Evolutionary conservation across 345 rosid species (phyloP), one percentile per base, ranked within the genome.

Genomic region (Hypericum androsaemum): DNA sequence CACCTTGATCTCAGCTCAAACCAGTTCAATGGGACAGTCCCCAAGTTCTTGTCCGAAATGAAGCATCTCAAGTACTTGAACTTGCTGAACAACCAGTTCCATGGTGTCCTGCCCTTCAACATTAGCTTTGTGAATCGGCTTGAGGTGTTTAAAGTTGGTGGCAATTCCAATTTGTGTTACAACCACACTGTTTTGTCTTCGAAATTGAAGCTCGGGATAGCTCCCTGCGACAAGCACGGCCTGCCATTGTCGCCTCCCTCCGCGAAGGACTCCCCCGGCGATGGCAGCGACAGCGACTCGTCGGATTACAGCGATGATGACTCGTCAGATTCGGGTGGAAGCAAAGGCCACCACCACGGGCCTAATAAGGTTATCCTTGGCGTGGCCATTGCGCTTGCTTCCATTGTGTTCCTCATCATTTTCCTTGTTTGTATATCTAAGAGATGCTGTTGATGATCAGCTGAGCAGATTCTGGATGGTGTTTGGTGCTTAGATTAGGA

Each of bases 1-100:
- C 84, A 81, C 16, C 66, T 83, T 64, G 98, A 92, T 83, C 86
- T 92, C 75, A 80, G 96, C 54, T 78, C 83, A 1, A 92, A 92
- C 50, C 84, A 84, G 70, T 67, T 92, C 61, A 92, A 92, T 65
- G 96, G 96, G 47, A 85, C 95, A 2, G 68, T 92, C 11, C 98
- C 98, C 1, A 70, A 48, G 53, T 88, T 84, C 73, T 71, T 92
- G 58, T 22, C 94, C 0, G 58, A 77, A 44, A 66, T 88, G 83
- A 88, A 77, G 80, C 54, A 49, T 1, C 71, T 92, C 40, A 84
- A 65, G 70, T 75, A 79, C 66, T 60, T 88, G 69, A 83, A 92
- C 60, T 88, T 92, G 6, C 88, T 72, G 59, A 75, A 71, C 74
- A 92, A 92, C 43, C 58, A 12, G 22, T 75, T 92, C 57, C 86